phyloP scores from a whole-genome alignment of 2,329 filamentous ascomycete genomes.

The Zasmidium cellare region DNA sequence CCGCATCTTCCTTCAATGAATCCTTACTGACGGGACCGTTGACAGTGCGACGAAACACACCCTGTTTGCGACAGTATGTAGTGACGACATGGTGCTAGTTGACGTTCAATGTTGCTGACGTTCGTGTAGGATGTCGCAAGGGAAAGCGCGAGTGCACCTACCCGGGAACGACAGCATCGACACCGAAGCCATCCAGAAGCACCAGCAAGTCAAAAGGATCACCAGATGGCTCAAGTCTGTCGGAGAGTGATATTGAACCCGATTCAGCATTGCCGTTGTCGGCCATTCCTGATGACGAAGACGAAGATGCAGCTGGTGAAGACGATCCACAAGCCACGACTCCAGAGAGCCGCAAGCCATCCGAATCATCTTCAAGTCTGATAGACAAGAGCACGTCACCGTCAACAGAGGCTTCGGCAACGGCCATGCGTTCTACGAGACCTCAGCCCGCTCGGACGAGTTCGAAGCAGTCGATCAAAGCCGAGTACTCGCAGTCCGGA shows the following conservation, averaged over 20 bases:
- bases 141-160: conserved; percentile 89
- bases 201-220: conserved; percentile 47
- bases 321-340: conserved; percentile 24
- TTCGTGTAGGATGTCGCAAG: conserved; percentile 73
- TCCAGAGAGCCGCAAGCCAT: conserved; percentile 36
- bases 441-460: conserved; percentile 20
- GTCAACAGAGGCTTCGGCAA: conserved; percentile 45
- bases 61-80: conserved; percentile 77
- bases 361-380: conserved; percentile 37
- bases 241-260: conserved; percentile 50
- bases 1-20: not conserved
- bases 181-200: conserved; percentile 45
- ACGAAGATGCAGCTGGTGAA: conserved; percentile 41
- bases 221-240: conserved; percentile 49
- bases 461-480: conserved; percentile 23
- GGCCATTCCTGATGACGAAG: conserved; percentile 48
- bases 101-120: conserved; percentile 17
- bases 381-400: conserved; percentile 54
- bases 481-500: conserved; percentile 25
- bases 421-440: conserved; percentile 6
- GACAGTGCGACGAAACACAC: conserved; percentile 83
- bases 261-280: conserved; percentile 42
- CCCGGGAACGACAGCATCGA: conserved; percentile 62
- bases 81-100: not conserved
- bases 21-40: conserved; percentile 17